Base-by-base conservation (phyloP, 768 basidiomycete species). In the Boletus edulis region DNA sequence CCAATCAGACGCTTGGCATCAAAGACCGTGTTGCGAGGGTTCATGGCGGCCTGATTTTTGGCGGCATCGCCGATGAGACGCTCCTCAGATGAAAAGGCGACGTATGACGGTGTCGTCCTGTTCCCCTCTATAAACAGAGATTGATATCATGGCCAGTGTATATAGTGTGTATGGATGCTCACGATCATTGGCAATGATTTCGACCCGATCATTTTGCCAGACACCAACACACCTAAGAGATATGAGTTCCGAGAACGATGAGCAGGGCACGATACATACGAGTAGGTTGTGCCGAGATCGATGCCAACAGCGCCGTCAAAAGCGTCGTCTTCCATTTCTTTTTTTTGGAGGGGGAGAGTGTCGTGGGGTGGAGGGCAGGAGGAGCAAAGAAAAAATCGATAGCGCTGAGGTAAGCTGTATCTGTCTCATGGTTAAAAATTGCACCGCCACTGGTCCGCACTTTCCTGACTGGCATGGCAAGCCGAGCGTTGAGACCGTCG, bases 161-260 rank as follows among this genome's bases (percentile, higher is more conserved):
- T 47, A 11, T 51, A 50, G 53, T 29, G 29, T 29, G 9, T 29
- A 52, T 42, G 37, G 14, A 50, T 46, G 79, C 90, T 75, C 64
- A 92, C 89, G 92, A 82, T 94, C 92, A 68, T 94, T 94, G 78
- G 92, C 89, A 72, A 98, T 98, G 80, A 98, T 98, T 76, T 98
- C 95, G 67, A 98, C 95, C 68, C 96, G 94, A 84, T 98, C 96
- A 76, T 97, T 94, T 83, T 96, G 93, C 95, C 95, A 98, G 69
- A 98, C 94, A 80, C 94, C 96, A 66, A 98, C 96, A 74, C 95
- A 98, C 46, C 94, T 96, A 64, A 67, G 49, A 64, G 52, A 57
- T 51, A 56, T 60, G 51, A 64, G 66, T 67, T 13, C 50, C 27
- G 34, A 27, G 44, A 58, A 61, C 59, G 67, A 68, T 58, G 47